Evolutionary conservation across 257 asterid species (phyloP), one percentile per base, ranked within the genome.

Genomic region (Apocynum venetum): DNA sequence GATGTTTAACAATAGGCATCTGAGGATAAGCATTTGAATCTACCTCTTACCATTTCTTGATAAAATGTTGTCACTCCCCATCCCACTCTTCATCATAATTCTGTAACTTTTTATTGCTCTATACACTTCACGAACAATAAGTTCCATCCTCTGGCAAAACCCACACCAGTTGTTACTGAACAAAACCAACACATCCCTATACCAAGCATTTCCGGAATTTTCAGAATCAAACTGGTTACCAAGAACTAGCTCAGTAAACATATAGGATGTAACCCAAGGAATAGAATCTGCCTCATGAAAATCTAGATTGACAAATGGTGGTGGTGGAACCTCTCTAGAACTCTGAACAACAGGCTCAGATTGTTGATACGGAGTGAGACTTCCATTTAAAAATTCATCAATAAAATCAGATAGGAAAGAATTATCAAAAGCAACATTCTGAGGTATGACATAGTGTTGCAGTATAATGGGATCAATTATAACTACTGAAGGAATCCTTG

Each of bases 81-180:
- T 84, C 80, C 83, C 85, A 76, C 75, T 83, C 67, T 73, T 86
- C 78, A 84, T 80, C 86, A 79, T 82, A 66, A 82, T 61, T 63
- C 86, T 85, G 83, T 86, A 89, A 48, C 85, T 86, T 79, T 86
- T 86, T 81, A 91, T 85, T 72, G 94, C 92, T 76, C 91, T 90
- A 81, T 87, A 85, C 73, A 89, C 96, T 90, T 95, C 99, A 80
- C 98, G 99, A 80, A 95, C 96, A 79, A 93, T 87, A 79, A 90
- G 83, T 88, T 95, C 98, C 96, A 89, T 90, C 88, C 97, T 89
- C 85, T 89, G 97, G 86, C 99, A 95, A 89, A 95, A 93, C 41
- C 97, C 97, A 87, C 99, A 95, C 98, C 98, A 95, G 85, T 79
- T 85, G 72, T 85, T 90, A 87, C 91, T 91, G 71, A 95, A 93